These are phyloP conservation scores for Diplogelasinospora grovesii DNA, from an alignment of 495 filamentous ascomycete genomes.

Conservation along the genomic window DNA sequence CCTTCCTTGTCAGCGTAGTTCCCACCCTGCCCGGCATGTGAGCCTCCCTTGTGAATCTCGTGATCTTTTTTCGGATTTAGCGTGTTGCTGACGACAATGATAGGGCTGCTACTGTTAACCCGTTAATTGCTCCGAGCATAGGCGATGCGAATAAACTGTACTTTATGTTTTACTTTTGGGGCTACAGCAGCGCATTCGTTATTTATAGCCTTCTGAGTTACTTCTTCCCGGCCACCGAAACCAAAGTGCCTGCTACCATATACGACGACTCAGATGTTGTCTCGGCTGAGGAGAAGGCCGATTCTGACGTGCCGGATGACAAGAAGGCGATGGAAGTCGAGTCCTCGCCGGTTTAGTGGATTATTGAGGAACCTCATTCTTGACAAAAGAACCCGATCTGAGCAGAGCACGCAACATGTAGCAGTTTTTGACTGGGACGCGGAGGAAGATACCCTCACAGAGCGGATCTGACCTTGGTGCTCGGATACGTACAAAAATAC, in stretches of 20 bases:
- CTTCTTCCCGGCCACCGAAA: constrained; percentile 31
- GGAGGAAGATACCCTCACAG: too few species aligned
- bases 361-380: too few species aligned
- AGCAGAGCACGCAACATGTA: too few species aligned
- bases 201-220: constrained; percentile 24
- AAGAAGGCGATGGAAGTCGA: constrained; percentile 13
- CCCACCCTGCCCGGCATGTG: constrained; percentile 37
- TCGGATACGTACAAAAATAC: too few species aligned
- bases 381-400: too few species aligned
- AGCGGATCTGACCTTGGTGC: too few species aligned
- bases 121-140: constrained; percentile 12
- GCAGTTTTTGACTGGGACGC: too few species aligned
- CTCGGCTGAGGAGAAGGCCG: constrained; percentile 12
- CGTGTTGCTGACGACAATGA: constrained; percentile 1
- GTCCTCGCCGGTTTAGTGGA: constrained; percentile 12
- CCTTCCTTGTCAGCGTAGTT: constrained; percentile 32
- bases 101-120: constrained; percentile 22
- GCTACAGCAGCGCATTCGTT: constrained; percentile 32
- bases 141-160: constrained; percentile 27
- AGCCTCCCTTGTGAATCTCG: constrained; percentile 3
- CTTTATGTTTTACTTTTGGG: constrained; percentile 35
- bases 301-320: constrained; percentile 16
- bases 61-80: too few species aligned
- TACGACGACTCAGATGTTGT: constrained; percentile 20
- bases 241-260: constrained; percentile 22